Percentiles rank a stretch among this genome's conserved stretches.
Conservation (phyloP, 768 basidiomycete genomes). For the Tylopilus subfusipes region DNA sequence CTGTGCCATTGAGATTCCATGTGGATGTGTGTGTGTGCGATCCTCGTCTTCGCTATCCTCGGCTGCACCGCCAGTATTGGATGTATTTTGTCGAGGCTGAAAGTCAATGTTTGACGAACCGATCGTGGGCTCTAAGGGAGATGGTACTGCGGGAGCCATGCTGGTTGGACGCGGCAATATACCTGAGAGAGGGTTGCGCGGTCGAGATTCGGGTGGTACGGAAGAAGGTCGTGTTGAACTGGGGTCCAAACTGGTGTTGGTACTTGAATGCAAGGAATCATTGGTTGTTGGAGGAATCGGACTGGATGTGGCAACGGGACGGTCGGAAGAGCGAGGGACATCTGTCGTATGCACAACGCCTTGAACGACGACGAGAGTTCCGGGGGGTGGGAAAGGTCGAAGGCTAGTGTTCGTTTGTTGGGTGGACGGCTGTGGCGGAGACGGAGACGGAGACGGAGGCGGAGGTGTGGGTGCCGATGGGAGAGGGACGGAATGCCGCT, state of each 20-base stretch:
- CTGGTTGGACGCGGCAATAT: constrained; percentile 39
- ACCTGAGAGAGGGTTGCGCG: constrained; percentile 35
- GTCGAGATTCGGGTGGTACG: constrained; percentile 28
- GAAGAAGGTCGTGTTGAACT: constrained; percentile 18
- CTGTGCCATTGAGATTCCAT: constrained; percentile 25
- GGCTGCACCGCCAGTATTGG: background rate
- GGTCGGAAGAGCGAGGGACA: constrained; percentile 39
- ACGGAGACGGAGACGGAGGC: constrained; percentile 8
- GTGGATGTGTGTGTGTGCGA: constrained; percentile 13
- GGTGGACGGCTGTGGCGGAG: constrained; percentile 20
- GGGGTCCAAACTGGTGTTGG: constrained; percentile 5
- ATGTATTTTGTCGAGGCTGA: constrained; percentile 1
- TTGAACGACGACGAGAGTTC: constrained; percentile 79
- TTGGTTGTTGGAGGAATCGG: constrained; percentile 4
- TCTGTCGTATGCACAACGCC: constrained; percentile 80
- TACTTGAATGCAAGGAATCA: constrained; percentile 3
- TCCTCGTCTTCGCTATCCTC: constrained; percentile 19
- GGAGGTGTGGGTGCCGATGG: constrained; percentile 13
- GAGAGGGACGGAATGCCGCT: constrained; percentile 10
- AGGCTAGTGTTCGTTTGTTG: constrained; percentile 17
- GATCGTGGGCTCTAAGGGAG: constrained; percentile 5
- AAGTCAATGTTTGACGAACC: constrained; percentile 2
- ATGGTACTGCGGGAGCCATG: constrained; percentile 25
- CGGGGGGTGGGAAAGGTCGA: constrained; percentile 67
- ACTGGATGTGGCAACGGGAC: constrained; percentile 16